phyloP scores from a whole-genome alignment of 805 yeast genomes.

The Torulaspora indica region DNA sequence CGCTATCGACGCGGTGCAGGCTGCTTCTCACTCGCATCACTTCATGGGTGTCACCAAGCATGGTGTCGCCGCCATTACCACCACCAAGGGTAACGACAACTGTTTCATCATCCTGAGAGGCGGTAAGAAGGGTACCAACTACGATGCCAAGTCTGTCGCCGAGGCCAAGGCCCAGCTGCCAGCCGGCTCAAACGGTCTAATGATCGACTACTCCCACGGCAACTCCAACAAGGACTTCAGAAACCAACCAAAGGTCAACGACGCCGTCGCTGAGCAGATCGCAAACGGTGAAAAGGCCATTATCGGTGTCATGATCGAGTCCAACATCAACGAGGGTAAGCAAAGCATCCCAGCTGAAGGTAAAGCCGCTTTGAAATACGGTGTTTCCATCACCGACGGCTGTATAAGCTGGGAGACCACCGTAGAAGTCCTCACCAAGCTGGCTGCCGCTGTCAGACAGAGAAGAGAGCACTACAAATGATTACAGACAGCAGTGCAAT shows the following conservation, averaged over 20 bases:
- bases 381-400: slow-evolving; percentile 95
- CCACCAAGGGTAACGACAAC: slow-evolving; percentile 92
- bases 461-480: slow-evolving; percentile 54
- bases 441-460: slow-evolving; percentile 76
- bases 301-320: slow-evolving; percentile 94
- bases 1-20: slow-evolving; percentile 89
- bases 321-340: slow-evolving; percentile 85
- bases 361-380: slow-evolving; percentile 65
- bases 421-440: slow-evolving; percentile 66
- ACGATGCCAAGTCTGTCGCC: slow-evolving; percentile 71
- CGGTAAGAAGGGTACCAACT: slow-evolving; percentile 91
- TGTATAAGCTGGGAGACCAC: slow-evolving; percentile 93
- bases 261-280: slow-evolving; percentile 75
- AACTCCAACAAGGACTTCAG: slow-evolving; percentile 90
- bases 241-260: slow-evolving; percentile 92
- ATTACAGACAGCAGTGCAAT: slow-evolving; percentile 3
- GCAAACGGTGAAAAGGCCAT: slow-evolving; percentile 72
- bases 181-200: slow-evolving; percentile 46
- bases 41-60: slow-evolving; percentile 97
- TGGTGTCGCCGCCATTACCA: slow-evolving; percentile 93
- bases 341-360: slow-evolving; percentile 71
- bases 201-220: slow-evolving; percentile 99
- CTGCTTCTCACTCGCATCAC: slow-evolving; percentile 89
- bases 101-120: slow-evolving; percentile 95
- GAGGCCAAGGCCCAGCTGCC: slow-evolving; percentile 65